phyloP scores from a whole-genome alignment of 2,329 filamentous ascomycete species.

The Sporothrix phasma region DNA sequence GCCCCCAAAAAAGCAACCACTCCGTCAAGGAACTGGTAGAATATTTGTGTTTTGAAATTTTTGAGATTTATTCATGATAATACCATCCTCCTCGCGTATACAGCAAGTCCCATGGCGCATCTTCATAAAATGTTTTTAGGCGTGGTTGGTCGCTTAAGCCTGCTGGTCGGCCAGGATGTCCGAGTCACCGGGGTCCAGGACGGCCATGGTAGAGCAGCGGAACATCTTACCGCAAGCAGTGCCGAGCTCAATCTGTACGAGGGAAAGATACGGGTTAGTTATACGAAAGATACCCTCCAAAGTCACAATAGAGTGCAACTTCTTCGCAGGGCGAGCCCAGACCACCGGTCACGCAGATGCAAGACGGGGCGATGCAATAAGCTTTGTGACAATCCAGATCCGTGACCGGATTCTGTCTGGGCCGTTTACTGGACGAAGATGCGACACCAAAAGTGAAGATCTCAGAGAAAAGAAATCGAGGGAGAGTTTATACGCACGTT shows the following conservation, averaged over 20 bases:
- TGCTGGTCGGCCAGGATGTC: slow-evolving; percentile 82
- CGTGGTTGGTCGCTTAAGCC: slow-evolving; percentile 36
- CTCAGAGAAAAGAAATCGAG: not conserved
- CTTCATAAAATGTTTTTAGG: not conserved
- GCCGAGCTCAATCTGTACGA: slow-evolving; percentile 82
- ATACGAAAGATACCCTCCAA: slow-evolving; percentile 64
- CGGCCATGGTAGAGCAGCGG: slow-evolving; percentile 90
- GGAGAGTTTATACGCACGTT: slow-evolving; percentile 64
- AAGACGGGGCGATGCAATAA: not conserved
- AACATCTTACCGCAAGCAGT: slow-evolving; percentile 99
- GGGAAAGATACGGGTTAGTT: slow-evolving; percentile 44
- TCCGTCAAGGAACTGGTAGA: not conserved
- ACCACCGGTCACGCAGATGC: slow-evolving; percentile 19
- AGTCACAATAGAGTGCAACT: slow-evolving; percentile 57
- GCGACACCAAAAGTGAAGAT: slow-evolving; percentile 13
- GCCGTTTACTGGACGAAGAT: slow-evolving; percentile 15
- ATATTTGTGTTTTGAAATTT: slow-evolving; percentile 6
- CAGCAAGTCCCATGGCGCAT: not conserved
- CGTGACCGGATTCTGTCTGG: slow-evolving; percentile 11
- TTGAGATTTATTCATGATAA: not conserved
- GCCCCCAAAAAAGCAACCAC: slow-evolving; percentile 16
- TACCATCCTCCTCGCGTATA: slow-evolving; percentile 1
- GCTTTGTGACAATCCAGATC: not conserved
- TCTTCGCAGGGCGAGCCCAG: slow-evolving; percentile 74
- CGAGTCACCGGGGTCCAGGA: slow-evolving; percentile 95